These are phyloP conservation scores for Erigeron canadensis DNA, from an alignment of 129 eudicot genomes.

Conservation along the genomic window DNA sequence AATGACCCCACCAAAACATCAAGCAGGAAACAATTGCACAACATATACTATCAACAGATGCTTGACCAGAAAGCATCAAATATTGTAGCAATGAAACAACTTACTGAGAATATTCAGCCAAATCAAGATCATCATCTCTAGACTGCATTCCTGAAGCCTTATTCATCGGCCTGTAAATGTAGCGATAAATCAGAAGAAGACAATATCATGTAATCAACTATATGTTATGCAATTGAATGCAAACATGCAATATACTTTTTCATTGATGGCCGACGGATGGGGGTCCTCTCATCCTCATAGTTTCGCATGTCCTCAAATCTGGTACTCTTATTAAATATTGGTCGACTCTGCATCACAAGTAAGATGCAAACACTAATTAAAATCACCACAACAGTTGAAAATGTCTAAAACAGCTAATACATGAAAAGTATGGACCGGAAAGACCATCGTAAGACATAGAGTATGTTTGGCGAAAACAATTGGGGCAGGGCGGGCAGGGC, in stretches of 20 bases:
- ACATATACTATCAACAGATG: background rate
- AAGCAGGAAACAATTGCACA: constrained; percentile 8
- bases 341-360: constrained; percentile 72
- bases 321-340: constrained; percentile 93
- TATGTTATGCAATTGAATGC: constrained; percentile 1
- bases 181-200: constrained; percentile 19
- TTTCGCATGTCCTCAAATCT: constrained; percentile 95
- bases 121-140: constrained; percentile 85
- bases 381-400: background rate
- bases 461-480: too few species aligned
- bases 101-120: constrained; percentile 81
- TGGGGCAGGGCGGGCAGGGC: too few species aligned
- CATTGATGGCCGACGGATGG: constrained; percentile 56
- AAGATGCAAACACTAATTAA: constrained; percentile 7
- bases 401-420: background rate
- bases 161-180: constrained; percentile 52
- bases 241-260: constrained; percentile 49
- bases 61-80: constrained; percentile 3
- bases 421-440: background rate
- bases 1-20: constrained; percentile 10
- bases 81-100: constrained; percentile 18
- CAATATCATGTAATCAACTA: background rate
- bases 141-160: constrained; percentile 76
- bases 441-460: background rate
- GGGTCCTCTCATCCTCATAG: constrained; percentile 69